Conservation (phyloP, 352 stramenopile species). For the Pythium rishiriense region DNA sequence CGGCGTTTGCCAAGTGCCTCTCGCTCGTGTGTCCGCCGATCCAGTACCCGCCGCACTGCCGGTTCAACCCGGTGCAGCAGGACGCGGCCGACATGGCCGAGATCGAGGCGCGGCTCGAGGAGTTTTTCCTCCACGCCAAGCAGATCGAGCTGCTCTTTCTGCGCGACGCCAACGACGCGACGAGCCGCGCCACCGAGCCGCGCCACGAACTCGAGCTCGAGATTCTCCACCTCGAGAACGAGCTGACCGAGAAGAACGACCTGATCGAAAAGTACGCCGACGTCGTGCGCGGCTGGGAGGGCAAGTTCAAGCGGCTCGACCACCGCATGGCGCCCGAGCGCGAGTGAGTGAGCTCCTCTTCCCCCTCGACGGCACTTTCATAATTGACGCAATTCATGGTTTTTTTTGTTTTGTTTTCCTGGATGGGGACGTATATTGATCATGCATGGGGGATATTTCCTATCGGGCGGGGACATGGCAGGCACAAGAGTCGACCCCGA, state of each 20-base stretch:
- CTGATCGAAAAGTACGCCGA: conserved; percentile 85
- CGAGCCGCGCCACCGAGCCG: conserved; percentile 13
- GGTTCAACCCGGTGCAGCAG: conserved; percentile 81
- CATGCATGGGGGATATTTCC: not conserved
- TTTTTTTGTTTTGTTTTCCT: not conserved
- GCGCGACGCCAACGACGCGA: conserved; percentile 29
- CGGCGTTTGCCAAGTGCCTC: conserved; percentile 69
- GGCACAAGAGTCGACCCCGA: conserved; percentile 16
- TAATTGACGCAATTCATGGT: too few relatives aligned
- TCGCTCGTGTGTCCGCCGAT: conserved; percentile 76
- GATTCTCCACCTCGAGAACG: conserved; percentile 71
- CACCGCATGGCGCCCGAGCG: conserved; percentile 60
- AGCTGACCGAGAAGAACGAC: conserved; percentile 83
- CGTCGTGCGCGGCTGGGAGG: conserved; percentile 80
- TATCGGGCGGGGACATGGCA: not conserved
- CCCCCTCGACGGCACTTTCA: too few relatives aligned
- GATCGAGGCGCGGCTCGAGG: conserved; percentile 65
- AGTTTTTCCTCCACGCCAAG: conserved; percentile 84
- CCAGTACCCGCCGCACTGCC: conserved; percentile 81
- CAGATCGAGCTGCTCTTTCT: conserved; percentile 79
- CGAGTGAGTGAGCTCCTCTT: too few relatives aligned
- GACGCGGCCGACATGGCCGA: conserved; percentile 76
- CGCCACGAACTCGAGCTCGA: conserved; percentile 70
- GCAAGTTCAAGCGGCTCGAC: conserved; percentile 82
- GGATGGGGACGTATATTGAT: not conserved